These are phyloP conservation scores for Rhizopogon salebrosus DNA, from an alignment of 768 basidiomycete genomes.

Conservation along the genomic window DNA sequence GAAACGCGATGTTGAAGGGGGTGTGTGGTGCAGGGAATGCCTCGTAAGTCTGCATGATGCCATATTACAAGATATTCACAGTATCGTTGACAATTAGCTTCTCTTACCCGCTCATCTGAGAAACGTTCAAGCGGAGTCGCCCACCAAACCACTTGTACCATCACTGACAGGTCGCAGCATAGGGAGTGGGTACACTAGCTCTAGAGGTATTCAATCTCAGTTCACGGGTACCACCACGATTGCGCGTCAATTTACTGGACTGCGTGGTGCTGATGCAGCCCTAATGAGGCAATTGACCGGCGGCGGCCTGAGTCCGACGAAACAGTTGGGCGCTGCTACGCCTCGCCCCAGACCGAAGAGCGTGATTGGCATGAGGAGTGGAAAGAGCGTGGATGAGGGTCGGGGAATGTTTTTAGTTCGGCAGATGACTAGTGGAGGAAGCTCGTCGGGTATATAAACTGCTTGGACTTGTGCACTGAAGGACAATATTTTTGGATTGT, in stretches of 20 bases:
- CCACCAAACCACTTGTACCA: slow-evolving; percentile 42
- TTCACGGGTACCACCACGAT: slow-evolving; percentile 67
- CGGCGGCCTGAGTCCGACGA: slow-evolving; percentile 67
- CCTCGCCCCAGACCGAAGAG: slow-evolving; percentile 69
- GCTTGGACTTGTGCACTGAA: not conserved
- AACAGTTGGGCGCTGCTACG: slow-evolving; percentile 44
- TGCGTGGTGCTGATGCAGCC: slow-evolving; percentile 35
- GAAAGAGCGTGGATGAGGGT: slow-evolving; percentile 62
- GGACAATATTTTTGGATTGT: not conserved
- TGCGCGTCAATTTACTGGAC: slow-evolving; percentile 70
- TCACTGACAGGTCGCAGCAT: slow-evolving; percentile 36
- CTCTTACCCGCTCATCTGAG: slow-evolving; percentile 46
- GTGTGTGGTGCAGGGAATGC: slow-evolving; percentile 84
- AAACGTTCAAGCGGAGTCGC: slow-evolving; percentile 47
- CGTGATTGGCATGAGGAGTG: slow-evolving; percentile 64
- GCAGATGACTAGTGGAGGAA: slow-evolving; percentile 64
- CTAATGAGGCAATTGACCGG: slow-evolving; percentile 58
- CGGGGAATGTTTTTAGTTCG: slow-evolving; percentile 67
- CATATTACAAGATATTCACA: slow-evolving; percentile 4
- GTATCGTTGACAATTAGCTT: slow-evolving; percentile 34
- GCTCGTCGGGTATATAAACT: slow-evolving; percentile 18
- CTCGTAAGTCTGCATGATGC: slow-evolving; percentile 41
- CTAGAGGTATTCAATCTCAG: slow-evolving; percentile 45
- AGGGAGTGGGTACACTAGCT: slow-evolving; percentile 15
- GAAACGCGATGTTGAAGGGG: slow-evolving; percentile 61